Base-by-base conservation (phyloP, 225 moss, liverwort and hornwort species). In the Physcomitrium patens region DNA sequence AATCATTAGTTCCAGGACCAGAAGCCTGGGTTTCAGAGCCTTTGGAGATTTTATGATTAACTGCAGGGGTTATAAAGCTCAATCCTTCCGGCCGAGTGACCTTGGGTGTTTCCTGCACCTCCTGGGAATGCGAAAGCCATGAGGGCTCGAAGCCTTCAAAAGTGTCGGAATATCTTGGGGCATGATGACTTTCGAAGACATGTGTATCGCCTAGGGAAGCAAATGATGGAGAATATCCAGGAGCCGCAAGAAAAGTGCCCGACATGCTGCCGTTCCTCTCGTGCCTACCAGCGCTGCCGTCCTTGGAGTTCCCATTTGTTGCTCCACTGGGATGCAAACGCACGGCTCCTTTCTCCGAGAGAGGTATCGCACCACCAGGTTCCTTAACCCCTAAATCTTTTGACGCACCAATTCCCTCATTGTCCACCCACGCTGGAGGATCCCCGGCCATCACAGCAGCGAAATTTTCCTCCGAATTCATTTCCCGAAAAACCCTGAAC, bases 141-240 rank as follows among this genome's bases (percentile, higher is more conserved):
- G 86, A 83, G 47, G 86, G 65, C 49, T 83, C 83, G 73, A 86
- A 86, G 10, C 86, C 86, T 73, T 86, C 83, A 41, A 86, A 86
- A 50, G 83, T 80, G 69, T 86, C 83, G 48, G 83, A 86, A 50
- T 71, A 60, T 26, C 72, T 80, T 44, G 80, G 65, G 17, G 65
- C 50, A 28, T 81, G 86, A 49, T 71, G 78, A 65, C 78, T 78
- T 72, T 81, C 83, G 17, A 78, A 69, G 57, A 68, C 45, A 26
- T 22, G 72, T 2, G 80, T 78, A 72, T 78, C 77, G 17, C 79
- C 86, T 47, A 86, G 75, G 14, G 83, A 86, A 8, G 80, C 80
- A 65, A 86, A 86, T n/a, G 83, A 86, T 19, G 80, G 83, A 18
- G 86, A 83, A 19, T 76, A 55, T 19, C 80, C 86, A 24, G 79